These are phyloP conservation scores for Aspergillus clavatus DNA, from an alignment of 2,329 filamentous ascomycete species.

Conservation along the genomic window DNA sequence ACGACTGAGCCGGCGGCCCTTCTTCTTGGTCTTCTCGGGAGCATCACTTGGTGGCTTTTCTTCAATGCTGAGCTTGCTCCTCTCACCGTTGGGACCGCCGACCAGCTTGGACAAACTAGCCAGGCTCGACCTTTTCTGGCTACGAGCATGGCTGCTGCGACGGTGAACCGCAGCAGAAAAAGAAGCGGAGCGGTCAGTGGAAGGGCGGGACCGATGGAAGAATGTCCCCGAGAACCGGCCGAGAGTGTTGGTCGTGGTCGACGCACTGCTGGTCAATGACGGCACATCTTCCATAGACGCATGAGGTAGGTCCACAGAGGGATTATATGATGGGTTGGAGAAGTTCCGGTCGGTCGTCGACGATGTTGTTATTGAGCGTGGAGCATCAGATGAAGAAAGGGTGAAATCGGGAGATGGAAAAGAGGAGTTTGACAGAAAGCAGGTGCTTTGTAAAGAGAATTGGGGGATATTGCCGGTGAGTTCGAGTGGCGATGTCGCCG, in stretches of 20 bases:
- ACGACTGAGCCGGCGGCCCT: conserved; percentile 43
- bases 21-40: conserved; percentile 40
- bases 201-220: conserved; percentile 37
- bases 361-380: conserved; percentile 38
- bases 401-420: conserved; percentile 44
- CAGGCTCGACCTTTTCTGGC: conserved; percentile 45
- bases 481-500: conserved; percentile 40
- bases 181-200: conserved; percentile 43
- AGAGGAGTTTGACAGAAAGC: conserved; percentile 37
- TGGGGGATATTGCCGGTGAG: conserved; percentile 37
- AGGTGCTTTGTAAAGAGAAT: conserved; percentile 36
- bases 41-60: conserved; percentile 40
- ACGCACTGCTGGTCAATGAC: conserved; percentile 47
- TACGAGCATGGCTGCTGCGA: conserved; percentile 37
- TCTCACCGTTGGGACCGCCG: conserved; percentile 40
- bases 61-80: conserved; percentile 43
- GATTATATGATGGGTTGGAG: conserved; percentile 34
- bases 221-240: conserved; percentile 43
- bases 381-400: conserved; percentile 39
- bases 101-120: conserved; percentile 47
- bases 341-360: conserved; percentile 41
- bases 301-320: conserved; percentile 36
- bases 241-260: conserved; percentile 42
- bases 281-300: conserved; percentile 47
- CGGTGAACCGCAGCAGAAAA: conserved; percentile 38